A percentile compares a stretch with the other conserved stretches of the same genome.
Conservation (phyloP, 768 basidiomycete species). For the Pisolithus albus region DNA sequence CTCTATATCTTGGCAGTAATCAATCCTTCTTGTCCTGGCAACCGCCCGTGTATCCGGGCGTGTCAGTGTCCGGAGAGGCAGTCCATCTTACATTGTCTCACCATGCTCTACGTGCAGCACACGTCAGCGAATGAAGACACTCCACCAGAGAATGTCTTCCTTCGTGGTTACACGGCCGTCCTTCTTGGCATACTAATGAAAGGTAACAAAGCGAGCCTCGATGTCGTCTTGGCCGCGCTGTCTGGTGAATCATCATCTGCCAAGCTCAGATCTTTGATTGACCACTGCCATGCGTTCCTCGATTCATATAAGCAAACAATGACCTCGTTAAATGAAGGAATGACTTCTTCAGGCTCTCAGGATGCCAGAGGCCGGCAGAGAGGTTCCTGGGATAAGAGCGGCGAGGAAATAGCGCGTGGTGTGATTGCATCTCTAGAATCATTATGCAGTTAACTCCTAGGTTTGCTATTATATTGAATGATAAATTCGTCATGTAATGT, state of each 20-base stretch:
- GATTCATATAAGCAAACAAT: slow-evolving; percentile 34
- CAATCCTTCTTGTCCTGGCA: slow-evolving; percentile 43
- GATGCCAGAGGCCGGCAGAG: slow-evolving; percentile 1
- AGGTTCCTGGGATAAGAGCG: slow-evolving; percentile 24
- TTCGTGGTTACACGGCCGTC: slow-evolving; percentile 70
- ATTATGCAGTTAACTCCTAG: slow-evolving; percentile 4
- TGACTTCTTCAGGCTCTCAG: slow-evolving; percentile 1
- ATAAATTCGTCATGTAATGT: slow-evolving; percentile 12
- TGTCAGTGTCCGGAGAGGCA: slow-evolving; percentile 48
- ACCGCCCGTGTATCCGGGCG: slow-evolving; percentile 39
- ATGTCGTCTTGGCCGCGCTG: slow-evolving; percentile 27
- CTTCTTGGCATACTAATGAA: slow-evolving; percentile 53
- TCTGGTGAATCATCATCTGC: slow-evolving; percentile 26
- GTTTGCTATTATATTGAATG: not conserved
- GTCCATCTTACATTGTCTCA: slow-evolving; percentile 46
- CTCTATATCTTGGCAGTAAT: slow-evolving; percentile 34
- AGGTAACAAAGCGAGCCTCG: slow-evolving; percentile 26
- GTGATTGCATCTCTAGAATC: slow-evolving; percentile 50
- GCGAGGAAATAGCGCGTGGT: slow-evolving; percentile 38
- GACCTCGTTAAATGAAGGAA: slow-evolving; percentile 18
- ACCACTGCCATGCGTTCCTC: slow-evolving; percentile 35
- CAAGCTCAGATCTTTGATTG: slow-evolving; percentile 29
- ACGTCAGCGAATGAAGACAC: slow-evolving; percentile 10
- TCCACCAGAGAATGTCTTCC: slow-evolving; percentile 40
- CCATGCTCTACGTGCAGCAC: slow-evolving; percentile 41